These are phyloP conservation scores for Fraxinus anomala DNA, from an alignment of 257 asterid species.

Conservation along the genomic window DNA sequence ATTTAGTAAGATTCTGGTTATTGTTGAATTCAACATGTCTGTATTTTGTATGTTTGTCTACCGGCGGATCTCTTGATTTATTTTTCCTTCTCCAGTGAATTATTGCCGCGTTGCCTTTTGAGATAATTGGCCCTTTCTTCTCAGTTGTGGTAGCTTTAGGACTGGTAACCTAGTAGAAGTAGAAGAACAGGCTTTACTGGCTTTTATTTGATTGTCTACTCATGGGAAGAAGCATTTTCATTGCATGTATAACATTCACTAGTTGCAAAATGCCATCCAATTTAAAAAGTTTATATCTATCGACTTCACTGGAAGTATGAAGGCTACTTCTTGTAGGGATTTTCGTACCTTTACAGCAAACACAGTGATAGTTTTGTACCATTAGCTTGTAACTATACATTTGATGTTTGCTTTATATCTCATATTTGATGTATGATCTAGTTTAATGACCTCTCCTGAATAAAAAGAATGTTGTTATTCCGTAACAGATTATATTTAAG, in stretches of 20 bases:
- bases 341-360: not conserved
- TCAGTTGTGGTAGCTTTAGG: no score
- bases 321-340: not conserved
- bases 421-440: no score
- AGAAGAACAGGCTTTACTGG: not conserved
- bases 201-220: not conserved
- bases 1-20: no score
- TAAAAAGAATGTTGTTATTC: not conserved
- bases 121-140: not conserved
- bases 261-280: not conserved
- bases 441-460: not conserved
- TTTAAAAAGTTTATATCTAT: no score
- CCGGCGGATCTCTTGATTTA: slow-evolving; percentile 1
- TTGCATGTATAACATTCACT: not conserved
- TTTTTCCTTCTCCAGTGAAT: not conserved
- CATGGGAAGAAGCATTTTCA: not conserved
- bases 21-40: no score
- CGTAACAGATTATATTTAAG: not conserved
- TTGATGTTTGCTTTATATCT: not conserved
- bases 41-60: slow-evolving; percentile 7
- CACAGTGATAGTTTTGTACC: not conserved
- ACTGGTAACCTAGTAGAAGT: not conserved
- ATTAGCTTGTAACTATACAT: not conserved
- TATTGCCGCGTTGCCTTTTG: not conserved
- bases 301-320: no score